Evolutionary conservation across 495 filamentous ascomycete genomes (phyloP), one percentile per base, ranked within the genome.

Genomic region (Pyronema domesticum): DNA sequence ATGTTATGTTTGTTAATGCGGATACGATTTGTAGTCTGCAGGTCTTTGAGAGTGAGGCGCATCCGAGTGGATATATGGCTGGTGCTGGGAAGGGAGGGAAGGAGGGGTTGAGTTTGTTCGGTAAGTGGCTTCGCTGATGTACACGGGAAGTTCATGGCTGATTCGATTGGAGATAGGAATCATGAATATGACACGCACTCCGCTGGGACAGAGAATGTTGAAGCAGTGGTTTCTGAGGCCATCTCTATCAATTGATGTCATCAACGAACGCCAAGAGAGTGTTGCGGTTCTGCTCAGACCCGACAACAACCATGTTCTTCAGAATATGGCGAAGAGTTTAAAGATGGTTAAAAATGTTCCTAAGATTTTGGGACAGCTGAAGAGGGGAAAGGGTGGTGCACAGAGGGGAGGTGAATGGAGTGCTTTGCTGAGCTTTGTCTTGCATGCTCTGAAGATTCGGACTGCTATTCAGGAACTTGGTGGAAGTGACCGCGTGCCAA

Each of bases 71-170:
- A 44, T 82, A 91, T 46, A 85, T 82, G 62, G 84, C 87, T 67
- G 86, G 84, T 1, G 81, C 83, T 6, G 73, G 75, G 7, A 81
- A 81, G 0, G 81, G 81, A 11, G 77, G 81, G 0, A 95, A 95
- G 65, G 87, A 95, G 66, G 82, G 80, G 7, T 75, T 95, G n/a
- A 95, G 89, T 1, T 68, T 98, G 1, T 93, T 83, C 58, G 91
- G 88, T 3, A 72, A 93, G 10, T 87, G 23, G 23, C 23, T 30
- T 30, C 23, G 23, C 5, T 30, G 23, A 30, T 30, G 5, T 30
- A 2, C 5, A 30, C 5, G 23, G 23, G 23, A 30, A 30, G 23
- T 5, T 30, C 23, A 30, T 30, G 23, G 23, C 23, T 30, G 23
- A 30, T 30, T 5, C 5, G 23, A 30, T 34, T 30, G 48, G 3